Evolutionary conservation across 257 asterid species (phyloP), one percentile per base, ranked within the genome.

Genomic region (Jasminum sambac): DNA sequence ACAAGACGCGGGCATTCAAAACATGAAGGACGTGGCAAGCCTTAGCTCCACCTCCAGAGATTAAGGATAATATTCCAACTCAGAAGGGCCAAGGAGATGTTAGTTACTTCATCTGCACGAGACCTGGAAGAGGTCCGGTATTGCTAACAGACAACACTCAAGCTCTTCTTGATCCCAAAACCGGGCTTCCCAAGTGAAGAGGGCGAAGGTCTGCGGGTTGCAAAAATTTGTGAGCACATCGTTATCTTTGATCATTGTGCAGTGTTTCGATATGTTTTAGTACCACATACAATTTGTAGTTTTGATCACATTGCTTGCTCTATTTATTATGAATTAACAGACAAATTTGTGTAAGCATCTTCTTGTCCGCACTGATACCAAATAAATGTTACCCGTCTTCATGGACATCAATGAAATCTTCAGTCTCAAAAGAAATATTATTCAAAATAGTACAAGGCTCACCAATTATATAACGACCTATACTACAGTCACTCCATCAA

Each of bases 11-110:
- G 95, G 95, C 36, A 80, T 95, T 76, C 79, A 83, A 50, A 83
- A 80, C 68, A 55, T 88, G 76, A 89, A 88, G 67, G 99, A 95
- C 34, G 70, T 89, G 0, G 97, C n/a, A 89, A 58, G 86, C 88
- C 39, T 67, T 91, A 79, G 63, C 86, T 5, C 86, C 95, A 63
- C 99, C 96, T 67, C 94, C 99, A 46, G 99, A 91, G 84, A 74
- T 76, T 58, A 86, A 82, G 78, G 95, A 84, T 26, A 89, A 75
- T 65, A 42, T 48, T 77, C 79, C 86, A 1, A 50, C 74, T 8
- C 93, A 84, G 64, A 91, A 84, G 76, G 72, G 37, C 68, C 83
- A 60, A 65, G 99, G 99, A 66, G 99, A 89, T 36, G 96, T 95
- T 40, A 91, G 92, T 77, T 95, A 95, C 83, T 95, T 95, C 67